Evolutionary conservation across 2,329 filamentous ascomycete species (phyloP).

Genomic region (Graphilbum ipis-grandicollis): DNA sequence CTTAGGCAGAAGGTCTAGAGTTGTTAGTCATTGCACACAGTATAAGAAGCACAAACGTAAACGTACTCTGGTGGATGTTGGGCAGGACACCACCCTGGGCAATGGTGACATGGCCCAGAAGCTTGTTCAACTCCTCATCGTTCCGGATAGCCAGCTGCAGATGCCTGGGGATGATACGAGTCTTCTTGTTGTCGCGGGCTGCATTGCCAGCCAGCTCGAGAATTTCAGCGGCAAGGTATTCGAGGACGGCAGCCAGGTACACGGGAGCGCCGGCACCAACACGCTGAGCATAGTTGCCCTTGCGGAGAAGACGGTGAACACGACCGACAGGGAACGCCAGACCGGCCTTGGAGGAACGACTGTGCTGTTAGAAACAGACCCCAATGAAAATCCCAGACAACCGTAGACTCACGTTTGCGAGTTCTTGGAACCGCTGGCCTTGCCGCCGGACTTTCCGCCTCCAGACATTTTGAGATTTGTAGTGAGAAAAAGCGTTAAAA

Average conservation of each 20-base stretch:
- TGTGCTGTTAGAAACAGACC: constrained; percentile 26
- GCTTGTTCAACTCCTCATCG: constrained; percentile 98
- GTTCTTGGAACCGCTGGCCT: constrained; percentile 98
- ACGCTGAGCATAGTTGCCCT: constrained; percentile 99
- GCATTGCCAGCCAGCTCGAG: constrained; percentile 98
- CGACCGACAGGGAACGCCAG: constrained; percentile 97
- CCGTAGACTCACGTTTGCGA: constrained; percentile 80
- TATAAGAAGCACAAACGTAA: too few relatives aligned
- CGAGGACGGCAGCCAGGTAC: constrained; percentile 91
- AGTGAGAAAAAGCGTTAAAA: constrained; percentile 15
- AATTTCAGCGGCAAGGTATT: constrained; percentile 97
- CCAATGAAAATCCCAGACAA: constrained; percentile 4
- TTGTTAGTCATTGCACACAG: too few relatives aligned
- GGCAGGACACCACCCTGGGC: constrained; percentile 96
- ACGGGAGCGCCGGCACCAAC: constrained; percentile 96
- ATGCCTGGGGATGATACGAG: constrained; percentile 97
- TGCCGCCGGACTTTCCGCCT: constrained; percentile 99
- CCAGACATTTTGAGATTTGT: constrained; percentile 84
- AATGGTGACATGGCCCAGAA: constrained; percentile 93
- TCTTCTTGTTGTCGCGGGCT: constrained; percentile 99
- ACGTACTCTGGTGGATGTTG: constrained; percentile 96
- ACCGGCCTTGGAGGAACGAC: constrained; percentile 97
- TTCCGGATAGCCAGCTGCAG: constrained; percentile 98
- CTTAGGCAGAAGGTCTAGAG: constrained; percentile 87
- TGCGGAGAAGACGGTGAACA: constrained; percentile 98